Conservation (phyloP, 805 yeast species). For the Ogataea naganishii region DNA sequence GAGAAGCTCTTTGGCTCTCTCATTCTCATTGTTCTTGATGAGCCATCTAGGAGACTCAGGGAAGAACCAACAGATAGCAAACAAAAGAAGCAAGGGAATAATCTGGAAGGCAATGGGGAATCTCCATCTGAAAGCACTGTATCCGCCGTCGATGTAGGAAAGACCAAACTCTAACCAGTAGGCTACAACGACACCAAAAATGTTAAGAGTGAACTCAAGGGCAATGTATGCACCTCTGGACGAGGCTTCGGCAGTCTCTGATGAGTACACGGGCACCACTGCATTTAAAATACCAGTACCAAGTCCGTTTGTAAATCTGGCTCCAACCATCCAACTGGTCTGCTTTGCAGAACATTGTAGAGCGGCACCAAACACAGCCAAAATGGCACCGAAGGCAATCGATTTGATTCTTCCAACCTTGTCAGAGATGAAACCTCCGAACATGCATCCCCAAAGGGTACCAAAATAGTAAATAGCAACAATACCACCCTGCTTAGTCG, state of each 20-base stretch:
- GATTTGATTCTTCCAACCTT: slow-evolving; percentile 14
- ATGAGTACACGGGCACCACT: slow-evolving; percentile 28
- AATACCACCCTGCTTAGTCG: slow-evolving; percentile 22
- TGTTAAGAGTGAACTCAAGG: slow-evolving; percentile 23
- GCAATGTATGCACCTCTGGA: slow-evolving; percentile 26
- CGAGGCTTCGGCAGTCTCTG: slow-evolving; percentile 27
- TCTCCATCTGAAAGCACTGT: slow-evolving; percentile 20
- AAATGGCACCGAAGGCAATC: slow-evolving; percentile 7
- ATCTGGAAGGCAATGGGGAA: slow-evolving; percentile 26
- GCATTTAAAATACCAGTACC: slow-evolving; percentile 28
- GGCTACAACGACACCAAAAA: slow-evolving; percentile 23
- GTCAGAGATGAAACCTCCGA: slow-evolving; percentile 3
- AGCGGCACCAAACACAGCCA: slow-evolving; percentile 12
- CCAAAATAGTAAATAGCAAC: slow-evolving; percentile 26
- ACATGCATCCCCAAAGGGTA: slow-evolving; percentile 14
- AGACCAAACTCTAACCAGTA: slow-evolving; percentile 30
- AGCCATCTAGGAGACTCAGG: slow-evolving; percentile 41
- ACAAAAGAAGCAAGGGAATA: slow-evolving; percentile 9
- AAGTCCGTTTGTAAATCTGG: slow-evolving; percentile 25
- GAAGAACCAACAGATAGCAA: slow-evolving; percentile 14
- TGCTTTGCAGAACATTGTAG: slow-evolving; percentile 13
- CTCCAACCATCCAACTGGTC: slow-evolving; percentile 20
- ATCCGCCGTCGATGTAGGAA: slow-evolving; percentile 21
- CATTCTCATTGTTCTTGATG: slow-evolving; percentile 28
- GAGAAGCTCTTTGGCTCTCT: slow-evolving; percentile 34